Evolutionary conservation across 2,329 filamentous ascomycete genomes (phyloP).

Genomic region (Exophiala phaeomuriformis): DNA sequence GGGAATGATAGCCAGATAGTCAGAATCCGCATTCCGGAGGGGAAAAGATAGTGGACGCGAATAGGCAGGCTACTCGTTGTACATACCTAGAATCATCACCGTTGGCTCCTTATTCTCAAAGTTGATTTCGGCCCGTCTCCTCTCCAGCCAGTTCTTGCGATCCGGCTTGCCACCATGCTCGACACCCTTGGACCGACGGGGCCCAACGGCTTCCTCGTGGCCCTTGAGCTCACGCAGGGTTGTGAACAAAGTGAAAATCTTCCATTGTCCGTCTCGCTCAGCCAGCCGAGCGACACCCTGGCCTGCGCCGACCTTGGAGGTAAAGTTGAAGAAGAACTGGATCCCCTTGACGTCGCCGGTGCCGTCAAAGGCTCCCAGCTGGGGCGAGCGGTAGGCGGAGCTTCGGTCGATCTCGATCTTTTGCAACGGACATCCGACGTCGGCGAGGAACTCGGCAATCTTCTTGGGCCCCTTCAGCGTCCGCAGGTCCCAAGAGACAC

Average conservation of each 20-base stretch:
- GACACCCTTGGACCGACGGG: slow-evolving; percentile 49
- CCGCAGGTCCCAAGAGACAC: slow-evolving; percentile 49
- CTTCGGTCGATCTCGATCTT: slow-evolving; percentile 43
- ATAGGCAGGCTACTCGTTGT: no score
- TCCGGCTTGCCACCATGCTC: slow-evolving; percentile 47
- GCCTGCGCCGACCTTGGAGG: slow-evolving; percentile 50
- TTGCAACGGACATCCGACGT: slow-evolving; percentile 37
- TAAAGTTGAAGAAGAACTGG: slow-evolving; percentile 50
- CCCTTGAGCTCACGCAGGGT: slow-evolving; percentile 49
- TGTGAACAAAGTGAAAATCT: slow-evolving; percentile 59
- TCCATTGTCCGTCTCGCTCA: slow-evolving; percentile 45
- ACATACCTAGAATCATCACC: slow-evolving; percentile 55
- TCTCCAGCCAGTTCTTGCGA: slow-evolving; percentile 56
- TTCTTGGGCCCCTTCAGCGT: slow-evolving; percentile 45
- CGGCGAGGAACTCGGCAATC: slow-evolving; percentile 33
- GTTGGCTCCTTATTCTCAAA: slow-evolving; percentile 49
- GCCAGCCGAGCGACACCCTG: slow-evolving; percentile 51
- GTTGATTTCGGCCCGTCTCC: slow-evolving; percentile 42
- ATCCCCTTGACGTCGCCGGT: slow-evolving; percentile 47
- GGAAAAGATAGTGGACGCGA: no score
- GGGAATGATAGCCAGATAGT: no score
- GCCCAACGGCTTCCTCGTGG: slow-evolving; percentile 45
- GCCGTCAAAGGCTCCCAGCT: slow-evolving; percentile 43
- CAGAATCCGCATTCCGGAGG: no score
- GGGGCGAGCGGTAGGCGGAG: slow-evolving; percentile 41